Evolutionary conservation across 192 early-diverging fungal species (phyloP).

Genomic region (Phlyctochytrium arcticum): DNA sequence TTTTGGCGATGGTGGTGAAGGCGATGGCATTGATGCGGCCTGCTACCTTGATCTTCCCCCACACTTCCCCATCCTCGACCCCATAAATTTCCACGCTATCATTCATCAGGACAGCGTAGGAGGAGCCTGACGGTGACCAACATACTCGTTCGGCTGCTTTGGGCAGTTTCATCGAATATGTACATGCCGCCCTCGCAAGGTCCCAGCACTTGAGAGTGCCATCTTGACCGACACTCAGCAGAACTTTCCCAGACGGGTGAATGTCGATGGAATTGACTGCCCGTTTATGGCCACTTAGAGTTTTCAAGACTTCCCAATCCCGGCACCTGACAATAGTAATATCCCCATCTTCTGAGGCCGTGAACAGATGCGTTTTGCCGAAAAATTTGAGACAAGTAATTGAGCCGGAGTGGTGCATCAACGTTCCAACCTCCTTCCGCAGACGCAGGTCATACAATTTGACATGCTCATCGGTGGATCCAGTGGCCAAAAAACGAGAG

Average conservation of each 20-base stretch:
- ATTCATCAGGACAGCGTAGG: slow-evolving; percentile 38
- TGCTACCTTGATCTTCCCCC: slow-evolving; percentile 12
- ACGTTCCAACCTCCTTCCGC: slow-evolving; percentile 83
- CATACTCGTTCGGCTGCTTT: slow-evolving; percentile 29
- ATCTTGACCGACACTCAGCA: slow-evolving; percentile 69
- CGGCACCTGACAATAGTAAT: slow-evolving; percentile 87
- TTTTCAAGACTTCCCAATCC: slow-evolving; percentile 96
- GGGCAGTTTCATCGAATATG: slow-evolving; percentile 34
- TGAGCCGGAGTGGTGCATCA: slow-evolving; percentile 89
- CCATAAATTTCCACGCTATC: slow-evolving; percentile 24
- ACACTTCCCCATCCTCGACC: slow-evolving; percentile 19
- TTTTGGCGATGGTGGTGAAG: slow-evolving; percentile 4
- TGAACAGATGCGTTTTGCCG: slow-evolving; percentile 78
- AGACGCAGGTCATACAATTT: slow-evolving; percentile 84
- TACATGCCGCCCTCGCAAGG: slow-evolving; percentile 35
- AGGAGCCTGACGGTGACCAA: slow-evolving; percentile 32
- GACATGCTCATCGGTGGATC: slow-evolving; percentile 93
- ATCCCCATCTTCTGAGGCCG: slow-evolving; percentile 83
- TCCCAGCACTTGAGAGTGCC: slow-evolving; percentile 48
- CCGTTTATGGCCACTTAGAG: slow-evolving; percentile 65
- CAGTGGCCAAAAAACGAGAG: slow-evolving; percentile 78
- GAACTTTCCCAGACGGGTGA: slow-evolving; percentile 94
- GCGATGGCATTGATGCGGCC: slow-evolving; percentile 28
- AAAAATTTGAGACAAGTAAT: slow-evolving; percentile 84
- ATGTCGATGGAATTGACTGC: slow-evolving; percentile 77